A percentile compares a stretch with the other conserved stretches of the same genome.
phyloP scores from a whole-genome alignment of 2,329 filamentous ascomycete genomes.

The Pseudopyricularia cyperi region DNA sequence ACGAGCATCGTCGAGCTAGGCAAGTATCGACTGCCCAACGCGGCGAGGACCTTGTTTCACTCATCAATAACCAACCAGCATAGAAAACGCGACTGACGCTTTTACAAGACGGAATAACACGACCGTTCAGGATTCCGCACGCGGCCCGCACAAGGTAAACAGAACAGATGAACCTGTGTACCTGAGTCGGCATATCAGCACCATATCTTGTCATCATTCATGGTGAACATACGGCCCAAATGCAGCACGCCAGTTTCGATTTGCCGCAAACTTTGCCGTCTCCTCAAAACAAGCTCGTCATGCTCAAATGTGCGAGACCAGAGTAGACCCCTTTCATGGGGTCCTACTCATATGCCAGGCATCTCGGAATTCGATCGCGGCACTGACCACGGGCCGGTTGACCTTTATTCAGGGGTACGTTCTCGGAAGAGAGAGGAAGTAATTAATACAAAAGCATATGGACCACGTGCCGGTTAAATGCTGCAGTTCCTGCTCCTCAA shows the following conservation, averaged over 20 bases:
- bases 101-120: too few relatives aligned
- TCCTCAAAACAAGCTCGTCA: not conserved
- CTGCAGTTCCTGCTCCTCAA: not conserved
- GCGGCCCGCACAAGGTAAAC: too few relatives aligned
- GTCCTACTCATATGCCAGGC: not conserved
- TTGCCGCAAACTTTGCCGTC: not conserved
- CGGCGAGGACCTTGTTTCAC: not conserved
- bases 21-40: not conserved
- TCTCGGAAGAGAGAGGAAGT: constrained; percentile 3
- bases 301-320: too few relatives aligned
- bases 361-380: not conserved
- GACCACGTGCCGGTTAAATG: constrained; percentile 4
- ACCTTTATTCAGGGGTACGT: not conserved
- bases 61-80: not conserved
- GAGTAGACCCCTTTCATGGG: too few relatives aligned
- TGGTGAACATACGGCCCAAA: too few relatives aligned
- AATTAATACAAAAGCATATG: not conserved
- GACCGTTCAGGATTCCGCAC: too few relatives aligned
- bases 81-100: not conserved
- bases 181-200: too few relatives aligned
- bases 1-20: not conserved
- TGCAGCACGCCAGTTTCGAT: too few relatives aligned
- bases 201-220: too few relatives aligned
- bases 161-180: too few relatives aligned
- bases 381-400: not conserved